These are phyloP conservation scores for Chrysophaeum taylorii DNA, from an alignment of 352 stramenopile genomes.

Conservation along the genomic window DNA sequence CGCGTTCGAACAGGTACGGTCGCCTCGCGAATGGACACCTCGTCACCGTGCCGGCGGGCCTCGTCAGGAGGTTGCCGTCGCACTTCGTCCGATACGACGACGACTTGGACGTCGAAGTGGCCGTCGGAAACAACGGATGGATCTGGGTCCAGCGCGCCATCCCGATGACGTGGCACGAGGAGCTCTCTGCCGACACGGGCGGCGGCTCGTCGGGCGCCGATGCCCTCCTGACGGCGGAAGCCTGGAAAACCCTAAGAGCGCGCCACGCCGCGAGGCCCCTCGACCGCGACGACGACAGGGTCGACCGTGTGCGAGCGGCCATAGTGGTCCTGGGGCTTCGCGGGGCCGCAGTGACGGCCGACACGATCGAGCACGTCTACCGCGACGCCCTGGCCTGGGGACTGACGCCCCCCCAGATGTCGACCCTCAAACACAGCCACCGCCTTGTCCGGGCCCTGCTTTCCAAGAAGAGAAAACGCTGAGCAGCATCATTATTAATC, in stretches of 20 bases:
- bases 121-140: slow-evolving; percentile 74
- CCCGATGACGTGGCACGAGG: slow-evolving; percentile 24
- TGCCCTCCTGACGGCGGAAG: slow-evolving; percentile 59
- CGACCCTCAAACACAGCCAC: no score
- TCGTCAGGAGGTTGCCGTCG: slow-evolving; percentile 83
- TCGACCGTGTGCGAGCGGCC: background rate
- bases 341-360: background rate
- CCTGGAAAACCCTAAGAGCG: slow-evolving; percentile 73
- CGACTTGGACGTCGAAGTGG: slow-evolving; percentile 73
- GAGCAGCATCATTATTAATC: no score
- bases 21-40: slow-evolving; percentile 88
- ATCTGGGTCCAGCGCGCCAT: slow-evolving; percentile 84
- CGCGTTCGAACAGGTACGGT: slow-evolving; percentile 80
- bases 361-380: background rate
- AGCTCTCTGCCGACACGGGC: slow-evolving; percentile 27
- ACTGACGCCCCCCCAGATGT: no score
- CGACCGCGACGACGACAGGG: slow-evolving; percentile 43
- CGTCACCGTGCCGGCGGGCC: slow-evolving; percentile 63
- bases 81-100: slow-evolving; percentile 76
- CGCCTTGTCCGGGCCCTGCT: no score
- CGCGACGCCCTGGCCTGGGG: no score
- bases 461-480: no score
- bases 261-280: slow-evolving; percentile 64
- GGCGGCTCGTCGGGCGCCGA: slow-evolving; percentile 43
- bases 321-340: background rate